These are phyloP conservation scores for Onygenales sp. DNA, from an alignment of 2,329 filamentous ascomycete species.

Conservation along the genomic window DNA sequence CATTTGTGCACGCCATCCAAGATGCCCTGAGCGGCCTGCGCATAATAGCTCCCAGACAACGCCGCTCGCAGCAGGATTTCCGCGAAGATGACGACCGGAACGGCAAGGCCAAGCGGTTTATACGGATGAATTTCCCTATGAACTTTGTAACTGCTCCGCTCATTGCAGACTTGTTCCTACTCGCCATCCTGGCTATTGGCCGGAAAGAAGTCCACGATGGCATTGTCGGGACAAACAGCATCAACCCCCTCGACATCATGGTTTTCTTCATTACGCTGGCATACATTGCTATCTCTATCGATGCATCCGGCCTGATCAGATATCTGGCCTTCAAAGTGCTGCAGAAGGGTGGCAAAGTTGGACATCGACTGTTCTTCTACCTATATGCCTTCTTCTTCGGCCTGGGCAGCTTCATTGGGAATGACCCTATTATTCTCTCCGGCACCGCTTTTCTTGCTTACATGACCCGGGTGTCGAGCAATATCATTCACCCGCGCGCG, in stretches of 20 bases:
- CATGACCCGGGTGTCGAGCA: slow-evolving; percentile 65
- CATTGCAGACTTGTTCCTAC: slow-evolving; percentile 60
- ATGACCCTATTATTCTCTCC: slow-evolving; percentile 65
- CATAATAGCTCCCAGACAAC: slow-evolving; percentile 41
- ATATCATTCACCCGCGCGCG: slow-evolving; percentile 59
- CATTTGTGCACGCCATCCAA: slow-evolving; percentile 37
- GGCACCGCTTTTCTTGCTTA: slow-evolving; percentile 67
- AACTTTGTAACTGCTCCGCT: slow-evolving; percentile 64
- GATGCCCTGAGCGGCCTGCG: slow-evolving; percentile 38
- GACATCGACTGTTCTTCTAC: slow-evolving; percentile 60
- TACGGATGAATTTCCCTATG: slow-evolving; percentile 51
- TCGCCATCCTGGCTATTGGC: slow-evolving; percentile 61
- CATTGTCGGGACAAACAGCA: slow-evolving; percentile 55
- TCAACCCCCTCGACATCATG: slow-evolving; percentile 64
- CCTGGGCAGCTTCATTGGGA: slow-evolving; percentile 60
- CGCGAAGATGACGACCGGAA: slow-evolving; percentile 15
- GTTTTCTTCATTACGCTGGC: slow-evolving; percentile 63
- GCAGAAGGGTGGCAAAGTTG: slow-evolving; percentile 56
- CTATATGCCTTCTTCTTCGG: slow-evolving; percentile 64
- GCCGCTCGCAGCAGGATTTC: neutral
- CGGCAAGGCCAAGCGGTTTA: slow-evolving; percentile 27
- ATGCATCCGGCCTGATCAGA: slow-evolving; percentile 63
- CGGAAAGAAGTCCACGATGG: slow-evolving; percentile 58
- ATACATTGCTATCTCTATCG: slow-evolving; percentile 69
- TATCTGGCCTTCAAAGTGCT: slow-evolving; percentile 63